Conservation (phyloP, 1,139 yeast species). For the Saccharomyces hybrid region DNA sequence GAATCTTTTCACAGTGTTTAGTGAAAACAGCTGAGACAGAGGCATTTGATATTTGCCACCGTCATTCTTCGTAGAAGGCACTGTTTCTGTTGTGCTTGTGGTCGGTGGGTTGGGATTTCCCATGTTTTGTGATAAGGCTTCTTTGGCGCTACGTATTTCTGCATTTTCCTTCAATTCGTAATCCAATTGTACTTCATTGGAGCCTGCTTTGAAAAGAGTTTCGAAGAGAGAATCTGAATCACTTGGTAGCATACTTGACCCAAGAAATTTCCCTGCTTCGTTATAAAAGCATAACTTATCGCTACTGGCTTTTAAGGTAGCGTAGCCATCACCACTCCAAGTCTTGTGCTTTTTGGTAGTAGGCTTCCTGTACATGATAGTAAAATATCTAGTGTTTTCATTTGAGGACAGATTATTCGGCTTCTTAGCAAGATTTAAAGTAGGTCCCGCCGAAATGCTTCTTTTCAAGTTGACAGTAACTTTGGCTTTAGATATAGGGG, state of each 20-base stretch:
- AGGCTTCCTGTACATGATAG: constrained; percentile 62
- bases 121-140: neutral
- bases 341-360: constrained; percentile 76
- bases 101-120: neutral
- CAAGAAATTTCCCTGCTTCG: constrained; percentile 28
- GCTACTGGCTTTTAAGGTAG: constrained; percentile 27
- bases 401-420: constrained; percentile 7
- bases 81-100: neutral
- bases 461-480: neutral
- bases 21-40: constrained; percentile 11
- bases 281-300: constrained; percentile 24
- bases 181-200: constrained; percentile 50
- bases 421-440: neutral
- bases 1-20: constrained; percentile 14
- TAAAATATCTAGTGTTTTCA: constrained; percentile 16
- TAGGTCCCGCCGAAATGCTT: neutral
- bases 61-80: neutral
- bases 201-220: constrained; percentile 42
- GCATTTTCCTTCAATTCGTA: constrained; percentile 31
- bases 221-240: constrained; percentile 32
- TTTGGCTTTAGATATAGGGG: neutral
- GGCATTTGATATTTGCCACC: constrained; percentile 5
- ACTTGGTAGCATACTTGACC: constrained; percentile 14
- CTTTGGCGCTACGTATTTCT: constrained; percentile 7
- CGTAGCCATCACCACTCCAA: constrained; percentile 90